Conservation (phyloP, 2,329 filamentous ascomycete genomes). For the Colletotrichum chlorophyti region DNA sequence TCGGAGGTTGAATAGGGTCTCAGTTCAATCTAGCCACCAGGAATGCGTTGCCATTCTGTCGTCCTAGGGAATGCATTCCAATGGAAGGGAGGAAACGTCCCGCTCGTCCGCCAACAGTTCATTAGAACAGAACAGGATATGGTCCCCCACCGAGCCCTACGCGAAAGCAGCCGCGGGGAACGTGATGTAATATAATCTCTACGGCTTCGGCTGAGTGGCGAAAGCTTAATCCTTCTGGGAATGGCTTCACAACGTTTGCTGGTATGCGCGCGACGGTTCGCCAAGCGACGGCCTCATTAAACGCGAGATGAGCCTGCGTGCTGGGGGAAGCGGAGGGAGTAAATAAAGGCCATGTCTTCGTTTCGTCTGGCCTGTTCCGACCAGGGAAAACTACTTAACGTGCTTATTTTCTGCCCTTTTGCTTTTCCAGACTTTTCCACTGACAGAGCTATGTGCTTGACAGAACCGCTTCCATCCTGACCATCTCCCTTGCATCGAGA, state of each 20-base stretch:
- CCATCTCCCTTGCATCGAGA: neutral
- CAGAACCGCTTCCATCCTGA: no score
- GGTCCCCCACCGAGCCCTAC: neutral
- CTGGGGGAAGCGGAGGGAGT: neutral
- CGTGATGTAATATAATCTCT: slow-evolving; percentile 24
- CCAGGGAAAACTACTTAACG: neutral
- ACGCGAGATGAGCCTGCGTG: slow-evolving; percentile 12
- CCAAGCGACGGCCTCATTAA: neutral
- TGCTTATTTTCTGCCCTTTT: neutral
- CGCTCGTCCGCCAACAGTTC: no score
- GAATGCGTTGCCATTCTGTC: slow-evolving; percentile 20
- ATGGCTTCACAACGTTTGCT: slow-evolving; percentile 16
- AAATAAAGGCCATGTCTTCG: neutral
- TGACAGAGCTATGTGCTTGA: no score
- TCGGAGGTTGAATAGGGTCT: neutral
- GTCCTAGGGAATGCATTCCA: slow-evolving; percentile 21
- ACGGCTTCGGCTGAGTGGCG: slow-evolving; percentile 9
- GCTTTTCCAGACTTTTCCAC: no score
- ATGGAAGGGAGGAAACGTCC: slow-evolving; percentile 22
- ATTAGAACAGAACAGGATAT: neutral
- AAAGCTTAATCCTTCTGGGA: neutral
- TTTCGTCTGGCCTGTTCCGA: no score
- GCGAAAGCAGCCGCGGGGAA: neutral
- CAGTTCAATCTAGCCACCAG: slow-evolving; percentile 18
- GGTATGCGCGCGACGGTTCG: neutral